Base-by-base conservation (phyloP, 2,329 filamentous ascomycete genomes). In the Pestalotiopsis sp. region DNA sequence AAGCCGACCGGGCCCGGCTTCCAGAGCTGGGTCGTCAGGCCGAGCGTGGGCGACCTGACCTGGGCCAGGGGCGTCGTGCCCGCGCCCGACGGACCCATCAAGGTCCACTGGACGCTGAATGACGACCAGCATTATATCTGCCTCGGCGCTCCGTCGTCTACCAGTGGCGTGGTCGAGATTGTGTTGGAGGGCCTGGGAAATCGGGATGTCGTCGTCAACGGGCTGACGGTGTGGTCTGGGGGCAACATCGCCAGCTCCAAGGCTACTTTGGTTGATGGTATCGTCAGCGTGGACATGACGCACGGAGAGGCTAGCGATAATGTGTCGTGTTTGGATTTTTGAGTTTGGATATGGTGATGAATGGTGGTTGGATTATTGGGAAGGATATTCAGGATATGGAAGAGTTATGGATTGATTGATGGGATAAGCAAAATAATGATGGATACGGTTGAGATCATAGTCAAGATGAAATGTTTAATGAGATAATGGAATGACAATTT, bases 1-100 rank as follows among this genome's bases (percentile, higher is more conserved):
- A 79, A 71, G 61, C 85, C 85, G 1, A 75, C 78, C 5, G 77
- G 75, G 4, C 82, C 83, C 0, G 85, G 84, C 0, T 87, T 86
- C 69, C 65, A 68, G 14, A 74, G 75, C 1, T 87, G 82, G 79
- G 73, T 68, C 2, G 74, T 86, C 1, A 78, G 75, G 61, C 85
- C 84, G 0, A 66, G 78, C 2, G 71, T 77, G 5, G 75, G 76
- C 2, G 77, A 75, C 45, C 66, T 85, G 17, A 75, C 71, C 1
- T 86, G 84, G 83, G 83, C 84, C 0, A 78, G 77, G 56, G 84
- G 83, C 1, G 71, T 76, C 1, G 82, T 86, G 14, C 80, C 81
- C 0, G 85, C 84, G 3, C 82, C 83, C 0, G 70, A 74, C 31
- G 81, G 82, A 0, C 74, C 73, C 4, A 78, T 86, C 4, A 69